Evolutionary conservation across 2,329 filamentous ascomycete genomes (phyloP).

Genomic region (Pseudopyricularia cyperi): DNA sequence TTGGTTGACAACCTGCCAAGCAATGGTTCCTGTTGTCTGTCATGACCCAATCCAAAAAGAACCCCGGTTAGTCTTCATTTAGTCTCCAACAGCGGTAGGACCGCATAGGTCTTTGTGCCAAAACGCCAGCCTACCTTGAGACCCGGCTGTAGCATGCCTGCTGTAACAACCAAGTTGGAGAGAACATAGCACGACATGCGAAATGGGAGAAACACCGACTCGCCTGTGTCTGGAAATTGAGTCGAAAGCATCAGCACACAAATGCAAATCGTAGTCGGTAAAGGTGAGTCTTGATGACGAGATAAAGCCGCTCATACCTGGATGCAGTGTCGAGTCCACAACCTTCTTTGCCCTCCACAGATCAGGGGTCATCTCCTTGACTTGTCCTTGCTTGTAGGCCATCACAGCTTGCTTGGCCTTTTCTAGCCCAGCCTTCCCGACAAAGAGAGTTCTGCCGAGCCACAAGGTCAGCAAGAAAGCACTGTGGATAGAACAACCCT

Average conservation of each 20-base stretch:
- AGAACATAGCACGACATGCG: slow-evolving; percentile 95
- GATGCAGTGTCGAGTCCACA: slow-evolving; percentile 90
- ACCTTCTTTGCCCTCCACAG: slow-evolving; percentile 95
- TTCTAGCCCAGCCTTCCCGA: slow-evolving; percentile 65
- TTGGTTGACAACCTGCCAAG: slow-evolving; percentile 95
- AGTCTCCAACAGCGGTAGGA: not conserved
- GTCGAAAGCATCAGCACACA: not conserved
- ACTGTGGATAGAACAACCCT: not conserved
- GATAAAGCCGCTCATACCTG: slow-evolving; percentile 53
- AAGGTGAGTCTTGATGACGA: too few species aligned
- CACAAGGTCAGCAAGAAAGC: not conserved
- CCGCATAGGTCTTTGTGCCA: too few species aligned
- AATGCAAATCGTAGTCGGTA: not conserved
- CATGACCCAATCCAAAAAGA: not conserved
- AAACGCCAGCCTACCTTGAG: slow-evolving; percentile 48
- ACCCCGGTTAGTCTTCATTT: not conserved
- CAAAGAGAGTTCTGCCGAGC: slow-evolving; percentile 65
- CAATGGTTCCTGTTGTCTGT: slow-evolving; percentile 69
- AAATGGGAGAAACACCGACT: slow-evolving; percentile 86
- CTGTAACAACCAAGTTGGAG: slow-evolving; percentile 88
- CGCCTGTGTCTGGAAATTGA: slow-evolving; percentile 62
- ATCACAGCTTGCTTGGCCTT: slow-evolving; percentile 71
- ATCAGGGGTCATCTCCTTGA: slow-evolving; percentile 72
- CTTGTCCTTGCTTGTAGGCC: slow-evolving; percentile 75
- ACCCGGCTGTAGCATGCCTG: slow-evolving; percentile 89